Evolutionary conservation across 1,139 yeast genomes (phyloP), one percentile per base, ranked within the genome.

Genomic region (Blastobotrys persicus): DNA sequence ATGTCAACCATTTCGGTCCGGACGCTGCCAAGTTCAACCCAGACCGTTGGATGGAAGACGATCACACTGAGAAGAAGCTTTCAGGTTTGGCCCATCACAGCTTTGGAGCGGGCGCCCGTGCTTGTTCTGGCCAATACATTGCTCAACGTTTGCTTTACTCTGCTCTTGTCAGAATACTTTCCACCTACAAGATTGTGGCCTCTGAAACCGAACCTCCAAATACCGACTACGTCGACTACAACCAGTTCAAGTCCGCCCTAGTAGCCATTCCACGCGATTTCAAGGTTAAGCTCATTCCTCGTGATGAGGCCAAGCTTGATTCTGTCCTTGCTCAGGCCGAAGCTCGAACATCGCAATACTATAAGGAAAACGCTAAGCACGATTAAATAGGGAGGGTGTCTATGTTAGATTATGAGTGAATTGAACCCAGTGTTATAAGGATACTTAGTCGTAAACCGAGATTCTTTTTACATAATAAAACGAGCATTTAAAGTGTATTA

Each of bases 91-190:
- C 59, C 11, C 86, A 81, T 59, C 73, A 80, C 48, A 66, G 85
- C 0, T 83, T 82, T 63, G 88, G 88, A 0, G 75, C 76, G 18
- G 89, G 88, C 0, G 73, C 83, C 1, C 64, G 88, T 48, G 79
- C 74, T 74, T 83, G 88, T 60, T 73, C 83, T 0, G 89, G 88
- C 0, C 74, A 74, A 46, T 73, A 74, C 49, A 67, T 83, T 49
- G 86, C 87, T 0, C 68, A 72, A 55, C 73, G 76, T 53, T 85
- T 82, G 56, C 66, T 83, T 64, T 83, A 83, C 58, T 59, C 71
- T 13, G 55, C 74, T 12, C 57, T 74, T 28, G 54, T 68, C 32
- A 68, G 77, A 51, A 61, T 72, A 41, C 57, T 75, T 4, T 48
- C 52, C 23, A 46, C 54, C 20, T 57, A 55, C 47, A 52, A 55